Conservation (phyloP, 2,329 filamentous ascomycete genomes). For the Talaromyces piceae region DNA sequence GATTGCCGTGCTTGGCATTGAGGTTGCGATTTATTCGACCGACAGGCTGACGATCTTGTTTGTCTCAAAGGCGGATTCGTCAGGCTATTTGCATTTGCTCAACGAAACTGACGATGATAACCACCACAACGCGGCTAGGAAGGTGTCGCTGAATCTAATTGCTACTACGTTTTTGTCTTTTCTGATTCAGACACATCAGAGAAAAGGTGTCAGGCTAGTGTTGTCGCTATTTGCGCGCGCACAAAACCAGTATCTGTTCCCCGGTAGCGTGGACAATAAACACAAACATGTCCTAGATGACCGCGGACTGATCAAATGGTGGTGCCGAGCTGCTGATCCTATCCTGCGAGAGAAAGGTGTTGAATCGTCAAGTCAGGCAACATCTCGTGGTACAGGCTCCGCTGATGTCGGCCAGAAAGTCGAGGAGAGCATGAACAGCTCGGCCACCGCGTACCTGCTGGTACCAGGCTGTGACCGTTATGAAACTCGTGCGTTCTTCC, state of each 20-base stretch:
- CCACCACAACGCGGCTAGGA: constrained; percentile 36
- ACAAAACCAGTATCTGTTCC: constrained; percentile 91
- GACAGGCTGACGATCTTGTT: constrained; percentile 77
- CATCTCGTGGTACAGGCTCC: no score
- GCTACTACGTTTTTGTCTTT: constrained; percentile 69
- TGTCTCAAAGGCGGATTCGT: constrained; percentile 94
- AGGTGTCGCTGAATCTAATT: constrained; percentile 63
- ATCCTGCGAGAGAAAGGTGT: constrained; percentile 48
- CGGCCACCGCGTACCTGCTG: constrained; percentile 69
- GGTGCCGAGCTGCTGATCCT: constrained; percentile 80
- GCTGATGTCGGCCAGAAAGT: constrained; percentile 21
- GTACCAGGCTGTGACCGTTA: constrained; percentile 79
- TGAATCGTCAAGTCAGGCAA: constrained; percentile 33
- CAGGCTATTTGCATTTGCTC: constrained; percentile 69
- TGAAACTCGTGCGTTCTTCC: constrained; percentile 74
- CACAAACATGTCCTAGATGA: constrained; percentile 91
- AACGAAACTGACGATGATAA: neutral
- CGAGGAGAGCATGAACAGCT: constrained; percentile 26
- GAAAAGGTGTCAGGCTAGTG: constrained; percentile 60
- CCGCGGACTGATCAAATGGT: constrained; percentile 85
- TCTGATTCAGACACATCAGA: constrained; percentile 60
- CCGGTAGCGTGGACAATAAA: constrained; percentile 75
- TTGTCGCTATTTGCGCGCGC: constrained; percentile 87
- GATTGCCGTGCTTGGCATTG: constrained; percentile 73
- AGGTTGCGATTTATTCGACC: constrained; percentile 81